These are phyloP conservation scores for Wickerhamomyces ciferrii DNA, from an alignment of 805 yeast species.

Conservation along the genomic window DNA sequence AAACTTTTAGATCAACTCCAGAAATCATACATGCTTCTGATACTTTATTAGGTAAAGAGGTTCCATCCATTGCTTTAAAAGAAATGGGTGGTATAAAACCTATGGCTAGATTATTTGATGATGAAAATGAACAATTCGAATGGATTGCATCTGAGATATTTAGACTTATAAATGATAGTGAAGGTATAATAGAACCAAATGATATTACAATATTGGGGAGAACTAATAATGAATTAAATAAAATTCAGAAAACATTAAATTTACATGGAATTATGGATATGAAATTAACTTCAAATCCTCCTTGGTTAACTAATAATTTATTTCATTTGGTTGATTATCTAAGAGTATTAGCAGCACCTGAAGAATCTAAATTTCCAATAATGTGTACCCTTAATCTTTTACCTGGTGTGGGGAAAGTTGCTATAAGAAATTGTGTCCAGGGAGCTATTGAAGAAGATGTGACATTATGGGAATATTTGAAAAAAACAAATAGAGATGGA, in stretches of 20 bases:
- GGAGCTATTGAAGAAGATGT: constrained; percentile 1
- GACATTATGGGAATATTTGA: constrained; percentile 9
- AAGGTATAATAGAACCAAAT: constrained; percentile 34
- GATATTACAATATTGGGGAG: constrained; percentile 52
- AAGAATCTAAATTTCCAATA: constrained; percentile 21
- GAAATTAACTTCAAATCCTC: constrained; percentile 40
- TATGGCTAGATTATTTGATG: constrained; percentile 17
- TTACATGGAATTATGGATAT: constrained; percentile 36
- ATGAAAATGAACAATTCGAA: constrained; percentile 31
- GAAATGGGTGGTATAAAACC: constrained; percentile 10
- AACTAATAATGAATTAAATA: constrained; percentile 44
- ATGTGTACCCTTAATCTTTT: constrained; percentile 21
- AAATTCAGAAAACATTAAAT: constrained; percentile 31
- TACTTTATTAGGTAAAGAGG: constrained; percentile 3
- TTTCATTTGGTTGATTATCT: constrained; percentile 42
- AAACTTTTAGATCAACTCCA: constrained; percentile 59
- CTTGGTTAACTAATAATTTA: constrained; percentile 44
- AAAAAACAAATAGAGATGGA: neutral
- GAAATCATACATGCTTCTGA: constrained; percentile 44
- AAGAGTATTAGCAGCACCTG: constrained; percentile 30
- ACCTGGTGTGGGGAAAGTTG: constrained; percentile 15
- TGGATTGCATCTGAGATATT: constrained; percentile 41
- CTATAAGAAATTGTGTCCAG: constrained; percentile 16
- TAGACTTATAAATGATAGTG: constrained; percentile 33
- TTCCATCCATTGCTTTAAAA: constrained; percentile 1